phyloP scores from a whole-genome alignment of 2,329 filamentous ascomycete species.

The Daldinia sp. region DNA sequence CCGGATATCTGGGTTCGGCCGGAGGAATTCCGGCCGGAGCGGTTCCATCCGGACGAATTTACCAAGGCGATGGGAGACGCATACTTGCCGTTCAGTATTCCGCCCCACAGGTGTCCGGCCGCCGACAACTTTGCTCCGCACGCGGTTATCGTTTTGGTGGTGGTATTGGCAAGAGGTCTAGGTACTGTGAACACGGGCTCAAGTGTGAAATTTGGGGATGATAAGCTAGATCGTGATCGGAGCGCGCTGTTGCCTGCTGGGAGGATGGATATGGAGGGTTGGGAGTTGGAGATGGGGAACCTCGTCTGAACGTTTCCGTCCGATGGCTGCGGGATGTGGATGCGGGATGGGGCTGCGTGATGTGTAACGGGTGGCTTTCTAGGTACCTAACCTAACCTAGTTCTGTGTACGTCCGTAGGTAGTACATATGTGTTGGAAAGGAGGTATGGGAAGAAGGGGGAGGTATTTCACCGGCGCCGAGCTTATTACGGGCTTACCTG shows the following conservation, averaged over 20 bases:
- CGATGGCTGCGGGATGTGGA: background rate
- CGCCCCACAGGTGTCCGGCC: slow-evolving; percentile 44
- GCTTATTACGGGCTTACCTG: too few relatives aligned
- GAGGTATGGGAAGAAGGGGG: too few relatives aligned
- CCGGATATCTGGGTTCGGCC: slow-evolving; percentile 56
- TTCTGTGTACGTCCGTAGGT: too few relatives aligned
- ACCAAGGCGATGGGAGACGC: slow-evolving; percentile 27
- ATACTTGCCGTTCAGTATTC: slow-evolving; percentile 48
- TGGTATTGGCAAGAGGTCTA: slow-evolving; percentile 38
- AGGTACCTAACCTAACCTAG: too few relatives aligned
- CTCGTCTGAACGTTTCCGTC: background rate
- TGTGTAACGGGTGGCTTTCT: background rate
- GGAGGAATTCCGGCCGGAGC: slow-evolving; percentile 51
- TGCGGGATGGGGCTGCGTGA: background rate
- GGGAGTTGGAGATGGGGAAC: slow-evolving; percentile 28
- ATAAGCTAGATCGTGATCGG: background rate
- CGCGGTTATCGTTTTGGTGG: slow-evolving; percentile 44
- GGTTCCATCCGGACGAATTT: slow-evolving; percentile 38
- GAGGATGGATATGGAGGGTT: slow-evolving; percentile 44
- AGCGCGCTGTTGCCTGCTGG: slow-evolving; percentile 39
- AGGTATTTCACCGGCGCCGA: background rate
- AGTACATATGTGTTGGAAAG: too few relatives aligned
- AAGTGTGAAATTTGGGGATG: slow-evolving; percentile 24
- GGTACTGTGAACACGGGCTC: slow-evolving; percentile 16
- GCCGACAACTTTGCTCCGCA: slow-evolving; percentile 43